Percentiles rank a stretch among this genome's conserved stretches.
These are phyloP conservation scores for Spergularia azorica DNA, from an alignment of 179 eudicot species.

Conservation along the genomic window DNA sequence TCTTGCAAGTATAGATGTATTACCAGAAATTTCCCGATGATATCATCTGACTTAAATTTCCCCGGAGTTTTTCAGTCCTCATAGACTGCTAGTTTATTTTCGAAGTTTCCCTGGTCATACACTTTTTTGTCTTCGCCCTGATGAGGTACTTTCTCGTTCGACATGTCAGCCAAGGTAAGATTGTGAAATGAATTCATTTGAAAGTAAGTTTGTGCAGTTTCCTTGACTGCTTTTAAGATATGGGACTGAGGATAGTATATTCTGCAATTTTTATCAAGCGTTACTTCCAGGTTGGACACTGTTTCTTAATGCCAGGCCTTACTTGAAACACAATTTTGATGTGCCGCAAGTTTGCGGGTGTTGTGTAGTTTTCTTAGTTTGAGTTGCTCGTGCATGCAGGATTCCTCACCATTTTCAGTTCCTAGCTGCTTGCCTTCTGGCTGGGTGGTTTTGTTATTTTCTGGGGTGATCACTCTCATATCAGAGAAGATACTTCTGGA, in stretches of 20 bases:
- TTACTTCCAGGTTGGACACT: slow-evolving; percentile 70
- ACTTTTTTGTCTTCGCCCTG: too few relatives aligned
- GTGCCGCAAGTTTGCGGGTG: not conserved
- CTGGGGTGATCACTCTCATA: slow-evolving; percentile 55
- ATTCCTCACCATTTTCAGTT: slow-evolving; percentile 71
- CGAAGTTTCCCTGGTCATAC: not conserved
- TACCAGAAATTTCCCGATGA: not conserved
- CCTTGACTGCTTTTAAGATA: slow-evolving; percentile 72
- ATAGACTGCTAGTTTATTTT: not conserved
- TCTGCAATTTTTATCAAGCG: slow-evolving; percentile 81
- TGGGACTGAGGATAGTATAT: slow-evolving; percentile 79
- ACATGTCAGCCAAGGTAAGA: too few relatives aligned
- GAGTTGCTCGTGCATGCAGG: slow-evolving; percentile 42
- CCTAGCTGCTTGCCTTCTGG: slow-evolving; percentile 87
- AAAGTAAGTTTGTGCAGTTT: slow-evolving; percentile 4
- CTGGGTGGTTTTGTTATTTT: slow-evolving; percentile 58
- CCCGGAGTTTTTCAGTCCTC: not conserved
- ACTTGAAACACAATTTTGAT: not conserved
- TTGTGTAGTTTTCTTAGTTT: slow-evolving; percentile 3
- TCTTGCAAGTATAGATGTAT: not conserved
- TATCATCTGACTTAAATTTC: not conserved
- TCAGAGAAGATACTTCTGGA: slow-evolving; percentile 79
- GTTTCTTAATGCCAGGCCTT: slow-evolving; percentile 2
- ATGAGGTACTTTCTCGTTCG: too few relatives aligned
- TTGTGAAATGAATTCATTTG: too few relatives aligned